Base-by-base conservation (phyloP, 345 rosid species). In the Camelina hispida region DNA sequence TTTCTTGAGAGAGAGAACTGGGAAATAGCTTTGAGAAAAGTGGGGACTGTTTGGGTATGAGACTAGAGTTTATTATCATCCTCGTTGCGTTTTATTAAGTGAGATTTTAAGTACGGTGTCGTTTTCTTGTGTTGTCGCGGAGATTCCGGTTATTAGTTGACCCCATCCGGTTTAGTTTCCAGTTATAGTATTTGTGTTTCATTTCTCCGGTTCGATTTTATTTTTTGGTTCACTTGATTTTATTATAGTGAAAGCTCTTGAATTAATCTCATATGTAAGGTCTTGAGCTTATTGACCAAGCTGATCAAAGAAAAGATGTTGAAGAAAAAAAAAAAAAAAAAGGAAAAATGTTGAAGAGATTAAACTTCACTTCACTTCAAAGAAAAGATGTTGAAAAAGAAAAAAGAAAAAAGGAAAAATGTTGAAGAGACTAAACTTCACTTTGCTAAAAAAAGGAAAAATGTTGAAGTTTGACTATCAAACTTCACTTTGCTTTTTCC, bases 21-120 rank as follows among this genome's bases (percentile, higher is more conserved):
- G 3, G 43, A 53, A 53, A 37, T 37, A 37, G 12, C 9, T 34
- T 16, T 59, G 62, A 13, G 69, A 14, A 42, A 62, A 6, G 20
- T 9, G 0, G 35, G 6, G 42, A 22, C 34, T 70, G 75, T 69
- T 76, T 62, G 75, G 75, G 14, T 63, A 17, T 18, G 30, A 23
- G 20, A 14, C 3, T 57, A 34, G 42, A 6, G 61, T 68, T 53
- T 54, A 60, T 75, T 22, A 13, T 42, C 42, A 68, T 61, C 74
- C 71, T 76, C 20, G 1, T 52, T 72, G 16, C 25, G 61, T 59
- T 58, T 50, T 47, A 22, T 44, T 6, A 2, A 6, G 37, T 1
- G 37, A 11, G 2, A 18, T 12, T 25, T 0, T 0, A 51, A 74
- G n/a, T n/a, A 66, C 66, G 72, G 9, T 18, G 72, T n/a, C 66